Evolutionary conservation across 2,329 filamentous ascomycete genomes (phyloP).

Genomic region (Apiospora phragmitis): DNA sequence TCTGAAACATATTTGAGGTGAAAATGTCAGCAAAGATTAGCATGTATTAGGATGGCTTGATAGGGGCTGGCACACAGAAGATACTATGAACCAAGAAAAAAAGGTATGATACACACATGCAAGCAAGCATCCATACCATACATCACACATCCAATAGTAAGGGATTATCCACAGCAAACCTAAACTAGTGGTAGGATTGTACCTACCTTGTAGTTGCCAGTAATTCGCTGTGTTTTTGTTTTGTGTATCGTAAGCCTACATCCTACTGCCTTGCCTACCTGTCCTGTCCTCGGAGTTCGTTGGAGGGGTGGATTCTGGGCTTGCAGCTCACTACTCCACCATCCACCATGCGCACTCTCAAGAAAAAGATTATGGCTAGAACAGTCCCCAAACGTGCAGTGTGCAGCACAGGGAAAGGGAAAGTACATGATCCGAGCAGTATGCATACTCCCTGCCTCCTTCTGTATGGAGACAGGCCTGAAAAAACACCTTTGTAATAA

Average conservation of each 20-base stretch:
- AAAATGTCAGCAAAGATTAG: not conserved
- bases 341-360: no score
- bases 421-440: not conserved
- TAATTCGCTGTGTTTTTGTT: not conserved
- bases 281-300: not conserved
- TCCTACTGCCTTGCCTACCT: not conserved
- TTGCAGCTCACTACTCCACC: not conserved
- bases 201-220: no score
- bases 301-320: not conserved
- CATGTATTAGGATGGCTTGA: not conserved
- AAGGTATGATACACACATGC: not conserved
- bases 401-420: not conserved
- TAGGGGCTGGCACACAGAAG: not conserved
- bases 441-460: not conserved
- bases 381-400: not conserved
- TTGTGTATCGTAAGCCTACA: not conserved
- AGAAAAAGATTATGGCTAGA: not conserved
- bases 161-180: not conserved
- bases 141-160: not conserved
- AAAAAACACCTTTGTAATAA: not conserved
- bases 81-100: not conserved
- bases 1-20: slow-evolving; percentile 1
- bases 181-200: not conserved
- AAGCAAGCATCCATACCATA: not conserved
- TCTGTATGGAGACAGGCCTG: not conserved